A percentile compares a stretch with the other conserved stretches of the same genome.
Evolutionary conservation across 768 basidiomycete species (phyloP).

Genomic region (Phylloporus sp.): DNA sequence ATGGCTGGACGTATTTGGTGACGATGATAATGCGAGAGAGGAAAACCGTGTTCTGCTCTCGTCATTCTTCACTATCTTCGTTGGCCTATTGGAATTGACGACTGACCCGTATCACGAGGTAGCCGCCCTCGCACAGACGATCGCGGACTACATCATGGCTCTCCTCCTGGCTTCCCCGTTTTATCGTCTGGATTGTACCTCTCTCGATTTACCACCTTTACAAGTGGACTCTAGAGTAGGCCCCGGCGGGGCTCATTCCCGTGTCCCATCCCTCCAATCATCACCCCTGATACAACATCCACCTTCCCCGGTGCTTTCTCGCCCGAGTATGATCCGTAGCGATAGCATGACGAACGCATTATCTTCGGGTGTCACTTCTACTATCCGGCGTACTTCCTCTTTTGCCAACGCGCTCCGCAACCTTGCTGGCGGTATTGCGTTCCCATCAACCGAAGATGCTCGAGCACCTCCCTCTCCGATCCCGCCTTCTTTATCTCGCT

Average conservation of each 20-base stretch:
- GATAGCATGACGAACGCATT: conserved; percentile 63
- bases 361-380: conserved; percentile 60
- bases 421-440: conserved; percentile 66
- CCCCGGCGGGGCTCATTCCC: conserved; percentile 34
- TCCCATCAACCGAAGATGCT: conserved; percentile 60
- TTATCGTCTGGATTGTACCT: conserved; percentile 63
- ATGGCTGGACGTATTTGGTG: conserved; percentile 71
- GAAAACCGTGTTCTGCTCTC: conserved; percentile 82
- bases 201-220: conserved; percentile 48
- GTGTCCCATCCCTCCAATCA: conserved; percentile 48
- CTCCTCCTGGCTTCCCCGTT: conserved; percentile 89
- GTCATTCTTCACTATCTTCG: conserved; percentile 93
- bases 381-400: conserved; percentile 73
- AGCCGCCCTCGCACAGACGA: conserved; percentile 83
- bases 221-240: conserved; percentile 36
- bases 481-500: conserved; percentile 19
- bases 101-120: conserved; percentile 94
- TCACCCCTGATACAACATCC: conserved; percentile 43
- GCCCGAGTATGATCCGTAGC: conserved; percentile 51
- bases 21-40: conserved; percentile 62
- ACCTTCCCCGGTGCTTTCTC: conserved; percentile 43
- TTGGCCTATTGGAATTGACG: conserved; percentile 82
- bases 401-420: conserved; percentile 74
- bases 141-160: conserved; percentile 90
- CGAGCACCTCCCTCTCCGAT: conserved; percentile 36